Evolutionary conservation across 768 basidiomycete species (phyloP).

Genomic region (Boletus huronensis): DNA sequence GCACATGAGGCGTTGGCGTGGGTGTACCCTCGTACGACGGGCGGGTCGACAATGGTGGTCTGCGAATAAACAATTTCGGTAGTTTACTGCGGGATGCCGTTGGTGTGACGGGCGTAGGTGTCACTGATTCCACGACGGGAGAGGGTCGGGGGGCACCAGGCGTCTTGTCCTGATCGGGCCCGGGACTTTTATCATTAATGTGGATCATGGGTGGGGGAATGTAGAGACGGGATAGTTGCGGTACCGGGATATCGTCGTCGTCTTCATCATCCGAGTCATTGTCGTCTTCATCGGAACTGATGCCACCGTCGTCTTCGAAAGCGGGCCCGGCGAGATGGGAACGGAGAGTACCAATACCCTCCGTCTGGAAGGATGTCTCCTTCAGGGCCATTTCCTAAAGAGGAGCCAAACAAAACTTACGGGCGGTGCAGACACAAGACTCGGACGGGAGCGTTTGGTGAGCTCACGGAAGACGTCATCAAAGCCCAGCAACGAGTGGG

Average conservation of each 20-base stretch:
- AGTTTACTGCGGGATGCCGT: constrained; percentile 28
- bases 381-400: neutral
- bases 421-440: constrained; percentile 73
- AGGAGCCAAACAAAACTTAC: constrained; percentile 40
- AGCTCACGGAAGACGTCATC: constrained; percentile 63
- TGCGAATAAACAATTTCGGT: constrained; percentile 36
- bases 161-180: constrained; percentile 6
- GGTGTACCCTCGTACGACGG: constrained; percentile 28
- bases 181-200: constrained; percentile 17
- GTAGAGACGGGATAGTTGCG: constrained; percentile 21
- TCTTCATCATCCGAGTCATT: constrained; percentile 29
- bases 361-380: constrained; percentile 48
- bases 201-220: constrained; percentile 20
- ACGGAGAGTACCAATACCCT: constrained; percentile 81
- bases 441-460: constrained; percentile 58
- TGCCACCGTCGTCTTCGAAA: constrained; percentile 75
- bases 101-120: constrained; percentile 27
- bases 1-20: neutral
- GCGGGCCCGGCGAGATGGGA: constrained; percentile 52
- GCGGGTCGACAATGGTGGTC: constrained; percentile 29
- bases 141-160: constrained; percentile 26
- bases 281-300: constrained; percentile 53
- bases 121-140: constrained; percentile 17
- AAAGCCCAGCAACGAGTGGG: constrained; percentile 45
- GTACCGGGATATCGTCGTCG: constrained; percentile 28